Percentiles rank a stretch among this genome's conserved stretches.
Conservation (phyloP, 768 basidiomycete species). For the Podaxis sp. region DNA sequence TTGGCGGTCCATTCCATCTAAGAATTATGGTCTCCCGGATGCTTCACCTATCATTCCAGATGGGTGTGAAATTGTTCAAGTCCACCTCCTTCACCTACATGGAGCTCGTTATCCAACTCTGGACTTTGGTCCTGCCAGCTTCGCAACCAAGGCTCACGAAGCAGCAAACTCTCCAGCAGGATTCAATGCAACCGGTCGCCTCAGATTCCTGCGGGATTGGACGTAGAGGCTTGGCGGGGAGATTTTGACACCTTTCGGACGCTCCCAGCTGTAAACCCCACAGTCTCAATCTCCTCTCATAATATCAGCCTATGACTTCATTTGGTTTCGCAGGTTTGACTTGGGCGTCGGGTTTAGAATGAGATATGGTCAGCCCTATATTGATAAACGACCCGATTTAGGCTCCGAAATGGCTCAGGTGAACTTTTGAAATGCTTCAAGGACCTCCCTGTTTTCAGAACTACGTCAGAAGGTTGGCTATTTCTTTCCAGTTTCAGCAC, state of each 20-base stretch:
- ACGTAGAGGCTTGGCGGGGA: conserved; percentile 76
- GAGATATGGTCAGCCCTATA: conserved; percentile 47
- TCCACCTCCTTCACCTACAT: conserved; percentile 65
- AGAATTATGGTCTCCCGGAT: conserved; percentile 39
- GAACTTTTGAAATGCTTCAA: conserved; percentile 38
- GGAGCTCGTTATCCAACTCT: conserved; percentile 59
- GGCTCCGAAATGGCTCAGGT: conserved; percentile 10
- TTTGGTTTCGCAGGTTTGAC: conserved; percentile 27
- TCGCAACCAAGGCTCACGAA: conserved; percentile 43
- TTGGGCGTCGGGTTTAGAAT: conserved; percentile 55
- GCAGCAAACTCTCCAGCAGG: conserved; percentile 30
- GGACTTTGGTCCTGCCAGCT: conserved; percentile 38
- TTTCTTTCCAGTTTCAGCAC: background rate
- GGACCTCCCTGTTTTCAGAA: conserved; percentile 57
- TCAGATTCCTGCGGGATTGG: conserved; percentile 71
- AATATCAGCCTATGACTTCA: background rate
- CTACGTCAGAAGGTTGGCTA: conserved; percentile 46
- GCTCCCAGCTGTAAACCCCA: conserved; percentile 53
- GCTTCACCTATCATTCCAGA: conserved; percentile 41
- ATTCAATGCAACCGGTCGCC: conserved; percentile 48
- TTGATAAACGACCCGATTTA: background rate
- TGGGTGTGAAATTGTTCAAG: conserved; percentile 41
- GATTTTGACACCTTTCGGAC: conserved; percentile 71
- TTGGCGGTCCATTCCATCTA: conserved; percentile 43
- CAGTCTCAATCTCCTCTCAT: conserved; percentile 10